These are phyloP conservation scores for Saitozyma podzolica DNA, from an alignment of 768 basidiomycete genomes.

Conservation along the genomic window DNA sequence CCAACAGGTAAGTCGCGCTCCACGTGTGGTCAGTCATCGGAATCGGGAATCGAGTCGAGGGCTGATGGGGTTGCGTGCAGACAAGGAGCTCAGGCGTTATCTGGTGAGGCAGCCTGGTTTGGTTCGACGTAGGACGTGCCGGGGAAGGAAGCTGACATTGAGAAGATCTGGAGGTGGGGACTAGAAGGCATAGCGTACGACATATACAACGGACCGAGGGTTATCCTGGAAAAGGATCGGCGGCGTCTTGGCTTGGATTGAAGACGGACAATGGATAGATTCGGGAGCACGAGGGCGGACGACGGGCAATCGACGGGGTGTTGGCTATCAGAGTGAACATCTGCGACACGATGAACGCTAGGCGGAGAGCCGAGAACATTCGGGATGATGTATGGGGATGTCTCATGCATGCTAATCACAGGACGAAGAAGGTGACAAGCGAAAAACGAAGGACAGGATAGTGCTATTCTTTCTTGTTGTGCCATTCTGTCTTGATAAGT, in stretches of 20 bases:
- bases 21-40: background rate
- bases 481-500: too few relatives aligned
- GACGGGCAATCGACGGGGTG: background rate
- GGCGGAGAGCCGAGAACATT: background rate
- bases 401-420: too few relatives aligned
- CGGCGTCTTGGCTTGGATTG: conserved; percentile 4
- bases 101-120: conserved; percentile 57
- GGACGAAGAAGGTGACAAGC: too few relatives aligned
- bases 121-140: background rate
- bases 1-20: conserved; percentile 52
- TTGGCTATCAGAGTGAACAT: background rate
- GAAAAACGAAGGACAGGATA: too few relatives aligned
- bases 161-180: conserved; percentile 74
- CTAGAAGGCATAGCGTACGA: conserved; percentile 54
- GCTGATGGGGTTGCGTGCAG: conserved; percentile 38
- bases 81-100: conserved; percentile 70
- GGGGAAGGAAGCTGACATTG: background rate
- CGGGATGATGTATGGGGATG: background rate
- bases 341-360: background rate
- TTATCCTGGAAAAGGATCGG: conserved; percentile 23
- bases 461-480: too few relatives aligned
- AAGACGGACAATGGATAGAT: background rate
- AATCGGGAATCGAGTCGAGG: background rate
- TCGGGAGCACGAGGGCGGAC: background rate
- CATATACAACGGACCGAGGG: conserved; percentile 29